Percentiles rank a stretch among this genome's conserved stretches.
Conservation (phyloP, 441 rosid species). For the Biscutella laevigata region DNA sequence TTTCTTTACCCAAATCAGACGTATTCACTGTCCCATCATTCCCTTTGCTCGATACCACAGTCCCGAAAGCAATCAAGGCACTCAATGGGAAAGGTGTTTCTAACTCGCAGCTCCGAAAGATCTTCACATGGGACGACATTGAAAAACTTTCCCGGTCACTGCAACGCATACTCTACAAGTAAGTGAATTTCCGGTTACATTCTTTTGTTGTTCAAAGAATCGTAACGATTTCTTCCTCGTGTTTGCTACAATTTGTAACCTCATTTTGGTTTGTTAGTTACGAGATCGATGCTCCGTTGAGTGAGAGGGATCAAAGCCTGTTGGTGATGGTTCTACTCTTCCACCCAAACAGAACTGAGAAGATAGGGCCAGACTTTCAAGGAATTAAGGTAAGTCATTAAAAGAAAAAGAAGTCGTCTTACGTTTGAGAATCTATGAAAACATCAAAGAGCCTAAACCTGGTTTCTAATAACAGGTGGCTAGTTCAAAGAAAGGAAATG, state of each 20-base stretch:
- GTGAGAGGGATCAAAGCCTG: constrained; percentile 39
- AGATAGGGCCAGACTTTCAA: constrained; percentile 59
- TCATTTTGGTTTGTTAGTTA: constrained; percentile 33
- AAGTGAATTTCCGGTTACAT: too few species aligned
- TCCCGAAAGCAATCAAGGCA: constrained; percentile 29
- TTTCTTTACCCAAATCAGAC: constrained; percentile 29
- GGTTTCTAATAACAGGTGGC: constrained; percentile 48
- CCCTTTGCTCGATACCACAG: constrained; percentile 26
- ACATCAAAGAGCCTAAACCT: constrained; percentile 1
- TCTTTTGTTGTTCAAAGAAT: neutral
- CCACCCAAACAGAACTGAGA: constrained; percentile 73
- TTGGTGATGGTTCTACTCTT: constrained; percentile 59
- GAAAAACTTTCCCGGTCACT: constrained; percentile 37
- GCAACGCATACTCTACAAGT: constrained; percentile 60
- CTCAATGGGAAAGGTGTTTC: constrained; percentile 33
- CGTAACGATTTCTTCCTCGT: neutral
- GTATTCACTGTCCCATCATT: constrained; percentile 28
- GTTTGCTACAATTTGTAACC: neutral
- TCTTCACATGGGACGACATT: constrained; percentile 41
- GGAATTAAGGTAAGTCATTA: constrained; percentile 50
- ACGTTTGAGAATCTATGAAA: neutral
- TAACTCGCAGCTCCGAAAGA: constrained; percentile 27
- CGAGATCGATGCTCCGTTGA: constrained; percentile 44
- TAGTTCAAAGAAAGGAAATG: constrained; percentile 41
- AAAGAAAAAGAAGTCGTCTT: neutral